phyloP scores from a whole-genome alignment of 2,329 filamentous ascomycete genomes.

The Blastomyces parvus region DNA sequence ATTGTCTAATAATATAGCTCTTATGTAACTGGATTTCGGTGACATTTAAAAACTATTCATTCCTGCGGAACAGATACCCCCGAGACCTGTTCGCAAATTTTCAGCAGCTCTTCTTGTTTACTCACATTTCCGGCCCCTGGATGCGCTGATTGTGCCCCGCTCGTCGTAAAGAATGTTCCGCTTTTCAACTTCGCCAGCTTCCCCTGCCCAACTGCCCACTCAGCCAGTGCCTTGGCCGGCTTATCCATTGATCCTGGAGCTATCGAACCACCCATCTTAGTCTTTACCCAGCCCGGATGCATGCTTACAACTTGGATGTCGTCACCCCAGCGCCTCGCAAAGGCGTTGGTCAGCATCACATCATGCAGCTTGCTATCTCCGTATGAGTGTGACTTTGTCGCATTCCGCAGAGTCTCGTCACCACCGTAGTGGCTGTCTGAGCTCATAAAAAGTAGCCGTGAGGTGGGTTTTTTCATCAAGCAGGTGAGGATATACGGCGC shows the following conservation, averaged over 20 bases:
- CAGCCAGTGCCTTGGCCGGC: conserved; percentile 41
- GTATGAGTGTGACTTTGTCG: conserved; percentile 38
- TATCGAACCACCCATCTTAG: conserved; percentile 44
- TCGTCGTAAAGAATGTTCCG: conserved; percentile 18
- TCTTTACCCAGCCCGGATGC: conserved; percentile 48
- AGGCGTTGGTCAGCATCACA: conserved; percentile 46
- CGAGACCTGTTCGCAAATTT: conserved; percentile 21
- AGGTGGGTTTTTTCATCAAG: conserved; percentile 39
- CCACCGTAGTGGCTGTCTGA: conserved; percentile 44
- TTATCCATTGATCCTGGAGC: conserved; percentile 42
- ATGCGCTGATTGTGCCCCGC: conserved; percentile 19
- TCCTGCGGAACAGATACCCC: conserved; percentile 15
- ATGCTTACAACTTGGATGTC: conserved; percentile 40
- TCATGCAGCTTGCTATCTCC: conserved; percentile 49
- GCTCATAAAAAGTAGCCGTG: conserved; percentile 45
- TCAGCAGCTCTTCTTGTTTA: conserved; percentile 24
- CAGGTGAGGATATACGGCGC: conserved; percentile 50
- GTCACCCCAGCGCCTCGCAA: conserved; percentile 40
- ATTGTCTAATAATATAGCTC: too few relatives aligned
- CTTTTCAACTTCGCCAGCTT: conserved; percentile 17
- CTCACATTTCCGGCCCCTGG: conserved; percentile 21
- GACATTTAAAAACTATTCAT: neutral
- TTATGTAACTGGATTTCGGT: too few relatives aligned
- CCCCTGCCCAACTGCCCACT: conserved; percentile 31
- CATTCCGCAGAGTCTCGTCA: conserved; percentile 32